Conservation (phyloP, 805 yeast species). For the Torulaspora maleeae region DNA sequence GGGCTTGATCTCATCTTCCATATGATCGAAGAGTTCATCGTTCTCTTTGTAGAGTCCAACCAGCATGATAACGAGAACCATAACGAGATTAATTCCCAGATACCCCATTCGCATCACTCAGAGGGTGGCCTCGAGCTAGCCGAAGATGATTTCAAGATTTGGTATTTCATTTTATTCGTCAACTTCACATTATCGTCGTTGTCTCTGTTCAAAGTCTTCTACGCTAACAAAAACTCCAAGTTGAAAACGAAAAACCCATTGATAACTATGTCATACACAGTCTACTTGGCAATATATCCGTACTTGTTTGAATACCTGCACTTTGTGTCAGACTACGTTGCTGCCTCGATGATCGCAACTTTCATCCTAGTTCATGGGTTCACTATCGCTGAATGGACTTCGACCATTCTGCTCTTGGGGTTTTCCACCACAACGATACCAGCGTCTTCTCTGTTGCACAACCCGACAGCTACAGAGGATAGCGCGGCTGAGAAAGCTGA, state of each 20-base stretch:
- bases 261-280: slow-evolving; percentile 30
- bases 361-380: slow-evolving; percentile 33
- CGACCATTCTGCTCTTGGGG: slow-evolving; percentile 34
- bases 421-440: slow-evolving; percentile 32
- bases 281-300: slow-evolving; percentile 30
- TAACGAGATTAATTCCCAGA: slow-evolving; percentile 31
- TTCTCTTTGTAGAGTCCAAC: slow-evolving; percentile 33
- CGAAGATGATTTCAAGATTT: slow-evolving; percentile 18
- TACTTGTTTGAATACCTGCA: slow-evolving; percentile 20
- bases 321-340: slow-evolving; percentile 27
- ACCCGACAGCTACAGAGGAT: slow-evolving; percentile 7
- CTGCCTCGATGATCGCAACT: slow-evolving; percentile 27
- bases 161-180: slow-evolving; percentile 25
- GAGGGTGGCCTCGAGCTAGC: slow-evolving; percentile 3
- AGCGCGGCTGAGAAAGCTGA: background rate
- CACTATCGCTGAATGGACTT: slow-evolving; percentile 35
- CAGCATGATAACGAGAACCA: slow-evolving; percentile 22
- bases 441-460: slow-evolving; percentile 19
- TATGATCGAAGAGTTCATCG: slow-evolving; percentile 68
- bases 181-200: slow-evolving; percentile 24
- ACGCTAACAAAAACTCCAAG: slow-evolving; percentile 28
- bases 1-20: slow-evolving; percentile 88
- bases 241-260: slow-evolving; percentile 34
- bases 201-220: slow-evolving; percentile 26
- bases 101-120: slow-evolving; percentile 35